Base-by-base conservation (phyloP, 495 filamentous ascomycete species). In the Monascus purpureus region DNA sequence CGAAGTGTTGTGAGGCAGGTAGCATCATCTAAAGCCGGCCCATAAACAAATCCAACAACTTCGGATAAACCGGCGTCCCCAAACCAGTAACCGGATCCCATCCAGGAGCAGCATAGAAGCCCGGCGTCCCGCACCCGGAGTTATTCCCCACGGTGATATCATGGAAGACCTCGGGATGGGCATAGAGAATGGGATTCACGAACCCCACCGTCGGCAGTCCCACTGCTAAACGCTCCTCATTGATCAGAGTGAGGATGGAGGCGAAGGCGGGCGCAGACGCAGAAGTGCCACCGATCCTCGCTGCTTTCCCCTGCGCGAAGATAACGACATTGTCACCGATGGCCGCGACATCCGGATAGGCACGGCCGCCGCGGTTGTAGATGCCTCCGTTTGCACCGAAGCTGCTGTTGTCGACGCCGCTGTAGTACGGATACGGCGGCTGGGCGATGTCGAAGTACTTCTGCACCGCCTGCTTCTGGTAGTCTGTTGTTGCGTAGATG, bases 1-100 rank as follows among this genome's bases (percentile, higher is more conserved):
- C n/a, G n/a, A n/a, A n/a, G n/a, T n/a, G n/a, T n/a, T n/a, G n/a
- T n/a, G 27, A 29, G 27, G 14, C 14, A 29, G 27, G n/a, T 6
- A 29, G 27, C 14, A 16, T 6, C 6, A 6, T 6, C 27, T 29
- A 6, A 29, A 29, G 14, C 36, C 40, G 18, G 11, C 33, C 35
- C 55, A 69, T 52, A 32, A 67, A 70, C 17, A 61, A 38, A 29
- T 59, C 46, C 45, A 68, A 37, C 40, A 73, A 37, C 43, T 57
- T 61, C 0, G 61, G 59, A 39, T 67, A 72, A 39, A 68, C 63
- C 1, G 70, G 70, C 8, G 67, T 69, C 29, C 74, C 73, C 33
- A 77, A 41, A 8, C 74, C 75, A 8, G 68, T 77, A 8, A 75
- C 72, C 11, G 74, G 72, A 52, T 80, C 74, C 75, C 75, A 77